Percentiles rank a stretch among this genome's conserved stretches.
Evolutionary conservation across 345 rosid genomes (phyloP).

Genomic region (Laguncularia racemosa): DNA sequence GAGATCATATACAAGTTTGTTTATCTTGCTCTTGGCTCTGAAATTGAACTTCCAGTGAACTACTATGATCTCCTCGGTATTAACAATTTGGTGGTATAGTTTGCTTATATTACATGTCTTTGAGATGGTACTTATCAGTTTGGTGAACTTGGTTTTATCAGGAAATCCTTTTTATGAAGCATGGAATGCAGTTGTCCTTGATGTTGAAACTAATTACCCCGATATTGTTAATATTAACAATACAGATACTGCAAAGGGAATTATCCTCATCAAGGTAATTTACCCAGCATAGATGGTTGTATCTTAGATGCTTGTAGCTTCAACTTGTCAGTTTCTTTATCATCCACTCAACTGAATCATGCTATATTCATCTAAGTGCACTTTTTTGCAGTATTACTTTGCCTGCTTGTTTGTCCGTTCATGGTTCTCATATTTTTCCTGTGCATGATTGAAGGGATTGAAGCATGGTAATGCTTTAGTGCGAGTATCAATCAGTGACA

Average conservation of each 20-base stretch:
- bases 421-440: slow-evolving; percentile 3
- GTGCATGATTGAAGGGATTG: slow-evolving; percentile 43
- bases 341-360: too few relatives aligned
- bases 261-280: slow-evolving; percentile 62
- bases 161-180: slow-evolving; percentile 81
- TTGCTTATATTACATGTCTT: slow-evolving; percentile 8
- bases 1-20: slow-evolving; percentile 36
- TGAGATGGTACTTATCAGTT: slow-evolving; percentile 8
- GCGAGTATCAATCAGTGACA: slow-evolving; percentile 43
- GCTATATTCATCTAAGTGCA: too few relatives aligned
- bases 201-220: slow-evolving; percentile 61
- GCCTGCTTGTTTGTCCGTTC: neutral
- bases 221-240: slow-evolving; percentile 49
- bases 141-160: slow-evolving; percentile 17
- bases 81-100: neutral
- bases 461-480: slow-evolving; percentile 73
- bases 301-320: too few relatives aligned
- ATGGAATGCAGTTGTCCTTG: slow-evolving; percentile 36
- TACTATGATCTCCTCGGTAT: slow-evolving; percentile 70
- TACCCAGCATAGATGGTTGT: slow-evolving; percentile 2
- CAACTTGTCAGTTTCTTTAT: too few relatives aligned
- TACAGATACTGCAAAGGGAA: slow-evolving; percentile 25
- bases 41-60: slow-evolving; percentile 58
- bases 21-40: slow-evolving; percentile 73
- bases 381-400: neutral